Evolutionary conservation across 192 early-diverging fungal species (phyloP).

Genomic region (Podila horticola): DNA sequence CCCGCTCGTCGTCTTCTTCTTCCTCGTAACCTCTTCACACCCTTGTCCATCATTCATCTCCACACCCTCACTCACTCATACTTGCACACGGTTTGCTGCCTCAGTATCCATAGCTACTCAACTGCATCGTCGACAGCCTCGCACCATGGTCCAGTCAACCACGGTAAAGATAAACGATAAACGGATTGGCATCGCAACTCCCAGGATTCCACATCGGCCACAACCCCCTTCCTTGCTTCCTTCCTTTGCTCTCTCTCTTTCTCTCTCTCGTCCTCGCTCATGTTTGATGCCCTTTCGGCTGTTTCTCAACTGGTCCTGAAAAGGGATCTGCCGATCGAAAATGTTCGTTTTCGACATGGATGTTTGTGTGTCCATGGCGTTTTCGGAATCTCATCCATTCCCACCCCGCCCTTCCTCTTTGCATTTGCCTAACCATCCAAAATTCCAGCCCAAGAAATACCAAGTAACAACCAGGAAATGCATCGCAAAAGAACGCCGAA

Average conservation of each 20-base stretch:
- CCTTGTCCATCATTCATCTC: too few species aligned
- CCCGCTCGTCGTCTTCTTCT: background rate
- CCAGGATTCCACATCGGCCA: background rate
- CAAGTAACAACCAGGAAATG: background rate
- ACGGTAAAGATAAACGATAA: background rate
- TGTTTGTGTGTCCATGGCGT: background rate
- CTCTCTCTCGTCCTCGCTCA: background rate
- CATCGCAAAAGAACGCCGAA: background rate
- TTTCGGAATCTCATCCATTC: background rate
- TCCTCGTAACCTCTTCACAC: too few species aligned
- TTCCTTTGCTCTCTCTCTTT: background rate
- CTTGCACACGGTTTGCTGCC: background rate
- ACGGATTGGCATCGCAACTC: background rate
- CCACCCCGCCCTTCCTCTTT: background rate
- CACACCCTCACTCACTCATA: too few species aligned
- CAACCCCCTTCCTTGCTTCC: background rate
- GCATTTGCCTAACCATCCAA: background rate
- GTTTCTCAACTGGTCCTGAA: too few species aligned
- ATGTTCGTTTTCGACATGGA: background rate
- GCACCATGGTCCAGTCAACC: slow-evolving; percentile 8
- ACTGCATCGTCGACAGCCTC: background rate
- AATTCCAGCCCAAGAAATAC: background rate
- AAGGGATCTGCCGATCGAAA: background rate
- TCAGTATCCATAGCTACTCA: background rate
- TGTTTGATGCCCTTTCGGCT: slow-evolving; percentile 2